Conservation (phyloP, 176 grass and related monocot species). For the Aegilops bicornis region DNA sequence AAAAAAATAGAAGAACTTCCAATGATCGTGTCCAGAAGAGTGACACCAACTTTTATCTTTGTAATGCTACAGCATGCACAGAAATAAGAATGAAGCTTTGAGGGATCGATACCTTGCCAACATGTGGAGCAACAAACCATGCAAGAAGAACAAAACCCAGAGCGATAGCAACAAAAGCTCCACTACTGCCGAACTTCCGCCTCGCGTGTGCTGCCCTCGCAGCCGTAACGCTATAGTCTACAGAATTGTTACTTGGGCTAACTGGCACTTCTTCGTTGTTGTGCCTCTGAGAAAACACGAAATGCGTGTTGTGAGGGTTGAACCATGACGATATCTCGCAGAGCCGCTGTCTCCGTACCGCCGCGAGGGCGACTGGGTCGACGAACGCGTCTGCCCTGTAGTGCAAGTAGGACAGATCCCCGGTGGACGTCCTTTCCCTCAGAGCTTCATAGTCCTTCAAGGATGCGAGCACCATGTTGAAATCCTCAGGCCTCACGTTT, state of each 20-base stretch:
- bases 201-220: slow-evolving; percentile 31
- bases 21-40: too few relatives aligned
- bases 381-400: slow-evolving; percentile 39
- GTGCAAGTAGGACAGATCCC: slow-evolving; percentile 47
- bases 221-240: slow-evolving; percentile 36
- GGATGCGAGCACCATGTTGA: slow-evolving; percentile 76
- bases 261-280: slow-evolving; percentile 37
- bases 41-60: not conserved
- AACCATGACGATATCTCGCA: slow-evolving; percentile 93
- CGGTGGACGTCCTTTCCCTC: slow-evolving; percentile 66
- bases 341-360: slow-evolving; percentile 76
- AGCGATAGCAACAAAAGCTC: slow-evolving; percentile 64
- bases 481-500: slow-evolving; percentile 65
- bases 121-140: slow-evolving; percentile 79
- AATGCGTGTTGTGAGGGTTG: slow-evolving; percentile 57
- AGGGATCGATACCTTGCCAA: not conserved
- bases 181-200: slow-evolving; percentile 65
- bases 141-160: slow-evolving; percentile 60
- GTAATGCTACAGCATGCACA: not conserved
- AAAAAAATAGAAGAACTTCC: too few relatives aligned
- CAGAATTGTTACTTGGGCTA: slow-evolving; percentile 49
- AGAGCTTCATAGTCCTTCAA: slow-evolving; percentile 79
- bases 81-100: not conserved
- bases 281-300: slow-evolving; percentile 47
- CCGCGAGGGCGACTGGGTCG: slow-evolving; percentile 78